These are phyloP conservation scores for Podosphaera xanthii DNA, from an alignment of 2,329 filamentous ascomycete species.

Conservation along the genomic window DNA sequence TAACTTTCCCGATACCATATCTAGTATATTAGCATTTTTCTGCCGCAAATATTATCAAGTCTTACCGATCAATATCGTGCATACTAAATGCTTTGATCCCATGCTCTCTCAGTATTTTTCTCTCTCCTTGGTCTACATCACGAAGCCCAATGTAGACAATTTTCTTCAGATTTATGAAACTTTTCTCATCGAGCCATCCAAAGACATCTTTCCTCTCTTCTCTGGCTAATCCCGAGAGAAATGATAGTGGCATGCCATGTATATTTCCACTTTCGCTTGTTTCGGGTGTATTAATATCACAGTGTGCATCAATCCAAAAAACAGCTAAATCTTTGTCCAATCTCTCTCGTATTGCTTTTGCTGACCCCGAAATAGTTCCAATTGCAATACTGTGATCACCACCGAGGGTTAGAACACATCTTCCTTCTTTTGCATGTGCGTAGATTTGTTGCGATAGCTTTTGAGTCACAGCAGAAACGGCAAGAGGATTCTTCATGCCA, in stretches of 20 bases:
- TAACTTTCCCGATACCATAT: conserved; percentile 80
- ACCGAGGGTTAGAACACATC: conserved; percentile 78
- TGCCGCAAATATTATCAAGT: conserved; percentile 2
- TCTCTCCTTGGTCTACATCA: conserved; percentile 85
- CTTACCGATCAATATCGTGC: conserved; percentile 84
- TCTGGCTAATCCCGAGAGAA: conserved; percentile 63
- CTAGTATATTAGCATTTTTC: conserved; percentile 21
- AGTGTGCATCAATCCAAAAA: conserved; percentile 96
- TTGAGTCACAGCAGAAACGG: conserved; percentile 67
- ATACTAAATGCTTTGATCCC: conserved; percentile 93
- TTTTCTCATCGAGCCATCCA: conserved; percentile 64
- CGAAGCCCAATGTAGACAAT: conserved; percentile 90
- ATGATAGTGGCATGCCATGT: conserved; percentile 93
- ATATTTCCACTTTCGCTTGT: conserved; percentile 77
- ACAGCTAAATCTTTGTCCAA: conserved; percentile 69
- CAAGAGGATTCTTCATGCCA: conserved; percentile 80
- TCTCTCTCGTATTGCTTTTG: conserved; percentile 67
- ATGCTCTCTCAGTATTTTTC: conserved; percentile 69
- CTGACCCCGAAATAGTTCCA: conserved; percentile 70
- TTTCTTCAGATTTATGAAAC: conserved; percentile 51
- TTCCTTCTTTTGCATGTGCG: conserved; percentile 57
- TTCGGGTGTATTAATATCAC: conserved; percentile 94
- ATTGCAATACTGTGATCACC: conserved; percentile 95
- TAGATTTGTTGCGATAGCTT: conserved; percentile 70
- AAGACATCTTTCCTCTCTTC: conserved; percentile 62